Percentiles rank a stretch among this genome's conserved stretches.
Evolutionary conservation across 306 rosid genomes (phyloP).

Genomic region (Potentilla sterilis): DNA sequence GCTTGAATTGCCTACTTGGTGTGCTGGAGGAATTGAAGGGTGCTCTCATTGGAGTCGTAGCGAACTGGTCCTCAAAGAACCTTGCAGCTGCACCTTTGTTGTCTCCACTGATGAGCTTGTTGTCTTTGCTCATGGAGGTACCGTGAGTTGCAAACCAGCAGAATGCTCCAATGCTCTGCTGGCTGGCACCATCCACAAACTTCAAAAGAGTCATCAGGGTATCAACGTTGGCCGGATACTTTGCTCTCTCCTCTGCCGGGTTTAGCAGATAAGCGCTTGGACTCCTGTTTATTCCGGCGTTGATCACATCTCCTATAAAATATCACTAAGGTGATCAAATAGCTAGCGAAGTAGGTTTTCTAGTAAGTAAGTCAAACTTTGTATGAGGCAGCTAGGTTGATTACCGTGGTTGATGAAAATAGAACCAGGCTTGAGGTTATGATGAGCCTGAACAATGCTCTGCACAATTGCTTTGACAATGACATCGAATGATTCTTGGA

Average conservation of each 20-base stretch:
- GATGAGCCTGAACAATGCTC: constrained; percentile 73
- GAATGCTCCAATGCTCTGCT: constrained; percentile 58
- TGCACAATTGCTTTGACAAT: constrained; percentile 62
- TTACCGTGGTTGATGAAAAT: constrained; percentile 56
- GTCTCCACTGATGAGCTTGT: constrained; percentile 82
- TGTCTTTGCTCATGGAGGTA: constrained; percentile 81
- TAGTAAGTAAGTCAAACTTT: background rate
- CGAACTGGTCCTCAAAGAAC: constrained; percentile 72
- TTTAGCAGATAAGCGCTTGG: constrained; percentile 76
- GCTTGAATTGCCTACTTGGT: constrained; percentile 23
- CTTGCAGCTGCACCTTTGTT: constrained; percentile 85
- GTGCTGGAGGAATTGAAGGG: constrained; percentile 23
- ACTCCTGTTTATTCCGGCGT: constrained; percentile 74
- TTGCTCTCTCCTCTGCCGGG: constrained; percentile 64
- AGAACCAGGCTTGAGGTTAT: constrained; percentile 62
- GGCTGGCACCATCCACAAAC: constrained; percentile 53
- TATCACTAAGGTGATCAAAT: background rate
- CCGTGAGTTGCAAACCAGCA: constrained; percentile 83
- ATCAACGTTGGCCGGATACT: constrained; percentile 55
- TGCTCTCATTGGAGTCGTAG: constrained; percentile 23
- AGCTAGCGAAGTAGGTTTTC: background rate
- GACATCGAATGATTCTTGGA: constrained; percentile 75
- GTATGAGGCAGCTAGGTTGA: background rate
- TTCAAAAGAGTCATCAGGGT: constrained; percentile 65
- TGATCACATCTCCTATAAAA: constrained; percentile 54